Conservation (phyloP, 345 rosid species). For the Noccaea bulbosa region DNA sequence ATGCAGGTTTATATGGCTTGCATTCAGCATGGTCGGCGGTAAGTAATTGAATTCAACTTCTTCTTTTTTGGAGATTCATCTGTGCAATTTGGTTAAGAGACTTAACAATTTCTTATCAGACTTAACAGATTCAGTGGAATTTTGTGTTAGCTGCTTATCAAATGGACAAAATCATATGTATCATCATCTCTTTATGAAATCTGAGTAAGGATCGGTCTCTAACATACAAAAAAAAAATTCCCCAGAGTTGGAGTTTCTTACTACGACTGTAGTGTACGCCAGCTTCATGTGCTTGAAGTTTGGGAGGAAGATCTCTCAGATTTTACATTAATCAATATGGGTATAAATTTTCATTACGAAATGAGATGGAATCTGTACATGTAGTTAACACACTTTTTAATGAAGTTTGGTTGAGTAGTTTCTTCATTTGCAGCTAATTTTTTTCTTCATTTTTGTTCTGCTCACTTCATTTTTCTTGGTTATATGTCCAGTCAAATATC, state of each 20-base stretch:
- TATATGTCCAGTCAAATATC: slow-evolving; percentile 70
- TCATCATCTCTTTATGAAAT: slow-evolving; percentile 6
- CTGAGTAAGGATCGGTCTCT: slow-evolving; percentile 13
- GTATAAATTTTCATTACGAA: slow-evolving; percentile 46
- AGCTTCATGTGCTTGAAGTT: slow-evolving; percentile 88
- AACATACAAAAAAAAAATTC: slow-evolving; percentile 21
- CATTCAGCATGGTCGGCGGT: slow-evolving; percentile 76
- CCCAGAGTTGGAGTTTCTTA: slow-evolving; percentile 86
- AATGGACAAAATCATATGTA: slow-evolving; percentile 4
- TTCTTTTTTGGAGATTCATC: background rate
- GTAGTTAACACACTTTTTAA: background rate
- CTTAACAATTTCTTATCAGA: background rate
- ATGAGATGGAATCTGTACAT: slow-evolving; percentile 10
- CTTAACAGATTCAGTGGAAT: background rate
- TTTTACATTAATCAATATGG: slow-evolving; percentile 78
- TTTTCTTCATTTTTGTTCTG: slow-evolving; percentile 15
- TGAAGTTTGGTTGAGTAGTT: background rate
- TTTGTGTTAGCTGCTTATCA: background rate
- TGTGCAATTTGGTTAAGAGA: background rate
- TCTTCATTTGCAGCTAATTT: slow-evolving; percentile 23
- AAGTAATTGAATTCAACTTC: slow-evolving; percentile 42
- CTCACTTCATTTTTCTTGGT: slow-evolving; percentile 24
- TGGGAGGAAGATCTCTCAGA: slow-evolving; percentile 88
- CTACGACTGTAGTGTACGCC: slow-evolving; percentile 78
- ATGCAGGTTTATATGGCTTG: slow-evolving; percentile 97